Evolutionary conservation across 2,329 filamentous ascomycete genomes (phyloP).

Genomic region (Juglanconis sp.): DNA sequence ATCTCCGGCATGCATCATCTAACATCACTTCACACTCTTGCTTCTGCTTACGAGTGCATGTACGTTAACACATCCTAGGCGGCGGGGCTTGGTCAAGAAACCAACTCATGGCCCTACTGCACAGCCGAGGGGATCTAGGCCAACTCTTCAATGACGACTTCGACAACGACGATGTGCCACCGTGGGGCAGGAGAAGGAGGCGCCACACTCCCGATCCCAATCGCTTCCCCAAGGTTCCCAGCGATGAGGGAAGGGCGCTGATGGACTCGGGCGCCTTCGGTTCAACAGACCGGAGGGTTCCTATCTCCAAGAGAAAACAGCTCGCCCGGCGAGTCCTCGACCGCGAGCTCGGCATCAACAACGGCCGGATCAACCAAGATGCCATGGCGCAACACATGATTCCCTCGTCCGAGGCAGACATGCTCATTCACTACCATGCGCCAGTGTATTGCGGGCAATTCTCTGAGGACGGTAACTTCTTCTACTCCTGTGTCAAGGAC

Average conservation of each 20-base stretch:
- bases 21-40: neutral
- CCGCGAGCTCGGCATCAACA: constrained; percentile 74
- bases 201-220: constrained; percentile 45
- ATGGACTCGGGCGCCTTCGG: constrained; percentile 86
- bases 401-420: constrained; percentile 73
- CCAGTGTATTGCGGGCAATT: constrained; percentile 95
- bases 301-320: constrained; percentile 41
- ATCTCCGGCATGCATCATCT: neutral
- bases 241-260: constrained; percentile 68
- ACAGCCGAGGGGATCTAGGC: constrained; percentile 33
- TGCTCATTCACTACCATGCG: constrained; percentile 81
- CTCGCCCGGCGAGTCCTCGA: constrained; percentile 72
- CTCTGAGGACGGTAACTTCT: constrained; percentile 95
- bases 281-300: constrained; percentile 47
- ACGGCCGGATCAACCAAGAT: constrained; percentile 56
- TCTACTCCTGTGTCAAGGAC: constrained; percentile 88
- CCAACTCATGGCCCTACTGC: constrained; percentile 40
- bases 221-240: constrained; percentile 80
- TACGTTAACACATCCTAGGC: constrained; percentile 16
- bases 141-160: constrained; percentile 33
- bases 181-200: constrained; percentile 38
- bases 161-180: neutral
- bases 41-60: neutral
- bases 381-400: constrained; percentile 73
- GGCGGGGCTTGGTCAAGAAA: constrained; percentile 16